Conservation (phyloP, 1,139 yeast species). For the Entelexis paramagnoliae region DNA sequence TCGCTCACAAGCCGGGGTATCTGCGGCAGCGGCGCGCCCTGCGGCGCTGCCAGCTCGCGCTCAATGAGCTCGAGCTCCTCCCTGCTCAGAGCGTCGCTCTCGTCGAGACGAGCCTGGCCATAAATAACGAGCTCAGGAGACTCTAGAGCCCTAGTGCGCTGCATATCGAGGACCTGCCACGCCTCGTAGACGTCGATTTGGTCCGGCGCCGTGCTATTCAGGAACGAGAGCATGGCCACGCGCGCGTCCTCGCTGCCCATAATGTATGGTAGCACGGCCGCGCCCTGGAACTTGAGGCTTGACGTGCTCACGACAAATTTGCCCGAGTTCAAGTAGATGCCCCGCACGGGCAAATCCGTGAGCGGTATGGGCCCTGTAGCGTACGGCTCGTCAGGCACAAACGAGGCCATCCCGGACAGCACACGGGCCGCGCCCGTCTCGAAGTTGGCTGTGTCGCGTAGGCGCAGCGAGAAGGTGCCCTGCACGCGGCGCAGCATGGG, state of each 20-base stretch:
- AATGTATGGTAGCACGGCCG: background rate
- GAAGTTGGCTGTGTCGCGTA: background rate
- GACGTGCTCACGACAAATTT: slow-evolving; percentile 2
- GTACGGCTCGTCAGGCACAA: background rate
- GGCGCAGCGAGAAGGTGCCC: background rate
- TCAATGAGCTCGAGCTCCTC: background rate
- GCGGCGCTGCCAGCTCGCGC: background rate
- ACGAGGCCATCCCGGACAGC: background rate
- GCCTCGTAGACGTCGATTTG: background rate
- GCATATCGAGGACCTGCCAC: background rate
- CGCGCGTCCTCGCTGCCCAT: slow-evolving; percentile 2
- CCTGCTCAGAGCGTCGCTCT: background rate
- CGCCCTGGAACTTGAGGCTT: background rate
- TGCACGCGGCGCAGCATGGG: background rate
- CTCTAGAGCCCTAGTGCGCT: background rate
- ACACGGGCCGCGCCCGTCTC: background rate
- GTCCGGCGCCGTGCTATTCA: background rate
- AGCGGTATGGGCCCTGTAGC: background rate
- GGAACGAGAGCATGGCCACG: background rate
- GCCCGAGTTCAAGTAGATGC: slow-evolving; percentile 1
- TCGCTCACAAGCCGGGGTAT: background rate
- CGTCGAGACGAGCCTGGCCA: slow-evolving; percentile 1
- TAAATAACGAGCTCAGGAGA: background rate
- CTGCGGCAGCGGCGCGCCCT: slow-evolving; percentile 4
- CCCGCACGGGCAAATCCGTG: background rate